Evolutionary conservation across 331 rosid genomes (phyloP), one percentile per base, ranked within the genome.

Genomic region (Dryas integrifolia): DNA sequence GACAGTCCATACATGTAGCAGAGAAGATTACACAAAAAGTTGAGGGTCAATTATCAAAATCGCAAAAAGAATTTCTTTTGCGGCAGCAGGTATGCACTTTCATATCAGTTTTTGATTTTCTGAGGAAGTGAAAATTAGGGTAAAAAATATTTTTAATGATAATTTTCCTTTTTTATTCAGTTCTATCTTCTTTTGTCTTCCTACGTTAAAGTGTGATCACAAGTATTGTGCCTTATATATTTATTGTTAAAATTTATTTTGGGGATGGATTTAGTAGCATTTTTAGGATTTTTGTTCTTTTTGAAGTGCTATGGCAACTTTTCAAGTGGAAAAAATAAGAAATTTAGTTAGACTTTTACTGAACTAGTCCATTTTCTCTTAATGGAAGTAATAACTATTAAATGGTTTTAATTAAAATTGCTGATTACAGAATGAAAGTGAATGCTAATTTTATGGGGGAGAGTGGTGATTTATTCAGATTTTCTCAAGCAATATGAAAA

Each of bases 1-100:
- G 81, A 79, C 89, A 92, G 97, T 95, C 99, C 40, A 95, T 95
- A 69, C 99, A 94, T 67, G 99, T 95, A 70, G 99, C 99, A 69
- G 99, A 95, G 83, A 92, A 95, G 88, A 95, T 95, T 82, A 89
- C 99, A 50, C 96, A 95, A 65, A 95, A 95, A 82, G 99, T 95
- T 79, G 99, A 95, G 85, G 97, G 99, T 44, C 98, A 95, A 72
- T 65, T 95, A 78, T 95, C 98, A 43, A 95, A 95, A 88, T 91
- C 98, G 52, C 98, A 95, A 82, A 95, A 89, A 61, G 98, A 95
- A 82, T 95, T 86, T 80, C 98, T 95, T 82, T 87, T 95, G 82
- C 96, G 98, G 69, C 98, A 91, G 79, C 98, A 89, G 98, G 98
- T 95, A 79, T 72, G 83, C 74, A 49, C 78, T 80, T 74, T 82